A percentile compares a stretch with the other conserved stretches of the same genome.
Evolutionary conservation across 768 basidiomycete genomes (phyloP).

Genomic region (Russula virescens): DNA sequence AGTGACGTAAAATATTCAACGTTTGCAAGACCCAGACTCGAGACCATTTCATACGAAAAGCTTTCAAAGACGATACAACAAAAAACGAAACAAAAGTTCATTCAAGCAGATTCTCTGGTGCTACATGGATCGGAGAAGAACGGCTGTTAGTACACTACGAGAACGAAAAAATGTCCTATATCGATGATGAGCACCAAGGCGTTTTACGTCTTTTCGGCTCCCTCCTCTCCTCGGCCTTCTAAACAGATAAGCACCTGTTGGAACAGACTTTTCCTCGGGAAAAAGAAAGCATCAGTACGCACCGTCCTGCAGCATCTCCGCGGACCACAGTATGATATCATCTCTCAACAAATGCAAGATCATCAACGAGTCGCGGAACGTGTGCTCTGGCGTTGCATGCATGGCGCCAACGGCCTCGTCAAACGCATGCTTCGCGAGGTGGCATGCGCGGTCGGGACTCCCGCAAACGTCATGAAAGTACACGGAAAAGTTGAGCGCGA

Average conservation of each 20-base stretch:
- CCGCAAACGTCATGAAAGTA: conserved; percentile 87
- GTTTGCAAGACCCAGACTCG: not conserved
- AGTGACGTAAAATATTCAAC: too few species aligned
- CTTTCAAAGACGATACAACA: too few species aligned
- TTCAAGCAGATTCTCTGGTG: conserved; percentile 4
- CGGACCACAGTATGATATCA: conserved; percentile 82
- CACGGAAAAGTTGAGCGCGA: conserved; percentile 91
- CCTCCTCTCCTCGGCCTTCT: conserved; percentile 10
- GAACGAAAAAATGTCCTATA: not conserved
- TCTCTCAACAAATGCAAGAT: conserved; percentile 79
- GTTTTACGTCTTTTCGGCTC: not conserved
- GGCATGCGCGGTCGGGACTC: conserved; percentile 82
- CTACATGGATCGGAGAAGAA: conserved; percentile 5
- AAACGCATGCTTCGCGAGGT: conserved; percentile 97
- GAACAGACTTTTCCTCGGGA: too few species aligned
- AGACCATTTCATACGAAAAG: not conserved
- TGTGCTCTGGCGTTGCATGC: conserved; percentile 38
- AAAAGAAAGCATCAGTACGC: not conserved
- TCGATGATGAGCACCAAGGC: not conserved
- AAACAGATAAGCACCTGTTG: not conserved
- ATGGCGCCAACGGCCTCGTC: conserved; percentile 72
- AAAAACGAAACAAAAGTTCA: not conserved
- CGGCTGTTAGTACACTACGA: not conserved
- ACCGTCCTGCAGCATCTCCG: conserved; percentile 54
- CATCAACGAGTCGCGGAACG: conserved; percentile 71